Evolutionary conservation across 257 asterid genomes (phyloP).

Genomic region (Scutellaria galericulata): DNA sequence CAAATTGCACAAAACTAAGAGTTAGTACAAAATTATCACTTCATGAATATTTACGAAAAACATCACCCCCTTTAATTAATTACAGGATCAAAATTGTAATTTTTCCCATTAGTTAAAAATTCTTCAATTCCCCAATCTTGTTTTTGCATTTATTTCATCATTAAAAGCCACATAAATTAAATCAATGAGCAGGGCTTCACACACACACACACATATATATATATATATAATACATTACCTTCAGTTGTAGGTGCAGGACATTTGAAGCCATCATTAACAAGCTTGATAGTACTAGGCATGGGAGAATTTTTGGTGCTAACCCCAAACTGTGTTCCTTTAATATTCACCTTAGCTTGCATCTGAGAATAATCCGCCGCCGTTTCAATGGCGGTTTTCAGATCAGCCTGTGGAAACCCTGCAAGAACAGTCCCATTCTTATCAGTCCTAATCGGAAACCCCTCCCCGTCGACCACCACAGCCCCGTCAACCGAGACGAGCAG

Average conservation of each 20-base stretch:
- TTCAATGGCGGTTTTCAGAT: slow-evolving; percentile 86
- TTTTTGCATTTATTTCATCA: too few species aligned
- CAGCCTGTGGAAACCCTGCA: slow-evolving; percentile 73
- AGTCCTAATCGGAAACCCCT: slow-evolving; percentile 56
- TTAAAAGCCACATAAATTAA: too few species aligned
- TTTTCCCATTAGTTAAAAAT: too few species aligned
- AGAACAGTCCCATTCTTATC: slow-evolving; percentile 73
- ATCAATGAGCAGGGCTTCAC: too few species aligned
- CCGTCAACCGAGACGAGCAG: slow-evolving; percentile 80
- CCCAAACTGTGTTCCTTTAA: slow-evolving; percentile 84
- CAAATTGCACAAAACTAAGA: too few species aligned
- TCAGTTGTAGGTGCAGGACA: slow-evolving; percentile 66
- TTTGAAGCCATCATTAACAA: slow-evolving; percentile 69
- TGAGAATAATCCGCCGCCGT: slow-evolving; percentile 76
- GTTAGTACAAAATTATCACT: too few species aligned
- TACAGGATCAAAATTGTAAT: too few species aligned
- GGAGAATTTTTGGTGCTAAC: slow-evolving; percentile 47
- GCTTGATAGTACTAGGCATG: slow-evolving; percentile 77
- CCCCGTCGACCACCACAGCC: slow-evolving; percentile 61
- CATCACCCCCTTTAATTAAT: too few species aligned
- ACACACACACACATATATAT: too few species aligned
- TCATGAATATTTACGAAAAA: too few species aligned
- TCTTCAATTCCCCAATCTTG: too few species aligned
- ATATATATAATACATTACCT: slow-evolving; percentile 30
- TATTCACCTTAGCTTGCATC: slow-evolving; percentile 60